phyloP scores from a whole-genome alignment of 768 basidiomycete genomes.

The Tremella yokohamensis region DNA sequence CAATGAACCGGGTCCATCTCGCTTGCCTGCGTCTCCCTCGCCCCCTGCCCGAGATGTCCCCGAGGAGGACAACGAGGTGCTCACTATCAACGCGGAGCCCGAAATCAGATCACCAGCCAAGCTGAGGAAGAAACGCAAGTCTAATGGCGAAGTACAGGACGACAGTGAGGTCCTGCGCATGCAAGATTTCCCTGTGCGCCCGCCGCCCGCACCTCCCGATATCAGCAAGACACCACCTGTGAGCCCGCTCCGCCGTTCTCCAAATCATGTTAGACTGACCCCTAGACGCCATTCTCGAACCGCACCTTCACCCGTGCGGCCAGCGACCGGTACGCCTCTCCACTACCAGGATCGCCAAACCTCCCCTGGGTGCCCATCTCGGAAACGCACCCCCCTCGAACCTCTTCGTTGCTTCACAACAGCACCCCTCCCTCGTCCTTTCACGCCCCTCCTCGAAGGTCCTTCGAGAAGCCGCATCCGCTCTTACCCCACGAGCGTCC shows the following conservation, averaged over 20 bases:
- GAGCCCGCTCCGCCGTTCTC: neutral
- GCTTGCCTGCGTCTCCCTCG: neutral
- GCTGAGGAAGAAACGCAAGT: slow-evolving; percentile 1
- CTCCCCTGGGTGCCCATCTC: slow-evolving; percentile 8
- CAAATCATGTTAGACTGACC: neutral
- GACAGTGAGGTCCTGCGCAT: slow-evolving; percentile 26
- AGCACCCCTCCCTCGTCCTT: slow-evolving; percentile 9
- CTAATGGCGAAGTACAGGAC: slow-evolving; percentile 1
- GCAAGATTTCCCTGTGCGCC: slow-evolving; percentile 23
- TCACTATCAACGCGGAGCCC: slow-evolving; percentile 10
- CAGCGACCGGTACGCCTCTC: slow-evolving; percentile 25
- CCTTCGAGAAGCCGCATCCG: slow-evolving; percentile 19
- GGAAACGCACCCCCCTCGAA: slow-evolving; percentile 4
- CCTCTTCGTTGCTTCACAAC: slow-evolving; percentile 8
- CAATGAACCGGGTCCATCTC: neutral
- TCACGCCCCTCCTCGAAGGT: neutral
- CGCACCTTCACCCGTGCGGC: slow-evolving; percentile 30
- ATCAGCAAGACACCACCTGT: neutral
- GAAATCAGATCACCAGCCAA: neutral
- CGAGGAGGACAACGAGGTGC: slow-evolving; percentile 15
- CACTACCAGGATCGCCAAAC: neutral
- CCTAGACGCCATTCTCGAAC: slow-evolving; percentile 3
- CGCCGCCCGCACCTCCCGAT: neutral
- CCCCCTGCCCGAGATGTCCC: neutral
- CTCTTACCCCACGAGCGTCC: slow-evolving; percentile 24